Evolutionary conservation across 208 protist species (phyloP).

Genomic region (Crithidia mellificae): DNA sequence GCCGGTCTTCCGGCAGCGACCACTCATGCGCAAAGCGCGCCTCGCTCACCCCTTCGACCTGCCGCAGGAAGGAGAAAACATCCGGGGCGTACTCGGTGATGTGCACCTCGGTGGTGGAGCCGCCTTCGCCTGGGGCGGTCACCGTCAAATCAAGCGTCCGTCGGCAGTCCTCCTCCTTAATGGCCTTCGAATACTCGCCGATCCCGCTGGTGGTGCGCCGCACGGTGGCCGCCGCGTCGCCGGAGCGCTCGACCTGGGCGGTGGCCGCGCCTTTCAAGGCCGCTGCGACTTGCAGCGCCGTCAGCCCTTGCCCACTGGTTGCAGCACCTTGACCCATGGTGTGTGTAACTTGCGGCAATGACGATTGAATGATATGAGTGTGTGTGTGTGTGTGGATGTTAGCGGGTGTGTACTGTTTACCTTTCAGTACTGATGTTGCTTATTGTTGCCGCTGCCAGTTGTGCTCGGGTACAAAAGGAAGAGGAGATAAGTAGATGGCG

Average conservation of each 20-base stretch:
- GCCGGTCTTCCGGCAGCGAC: slow-evolving; percentile 56
- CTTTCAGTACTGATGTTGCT: too few relatives aligned
- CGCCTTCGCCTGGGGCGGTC: slow-evolving; percentile 8
- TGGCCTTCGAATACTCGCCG: slow-evolving; percentile 13
- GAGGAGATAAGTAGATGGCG: too few relatives aligned
- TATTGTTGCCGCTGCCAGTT: too few relatives aligned
- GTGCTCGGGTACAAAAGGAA: too few relatives aligned
- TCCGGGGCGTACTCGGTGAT: slow-evolving; percentile 78
- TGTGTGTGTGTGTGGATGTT: background rate
- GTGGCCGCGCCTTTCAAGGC: slow-evolving; percentile 40
- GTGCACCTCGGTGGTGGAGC: slow-evolving; percentile 23
- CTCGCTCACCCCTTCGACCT: slow-evolving; percentile 52
- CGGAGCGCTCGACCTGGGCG: slow-evolving; percentile 28
- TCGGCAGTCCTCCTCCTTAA: slow-evolving; percentile 33
- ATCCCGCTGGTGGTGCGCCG: slow-evolving; percentile 21
- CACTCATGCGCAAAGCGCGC: slow-evolving; percentile 70
- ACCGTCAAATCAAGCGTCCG: slow-evolving; percentile 31
- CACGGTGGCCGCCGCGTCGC: slow-evolving; percentile 7
- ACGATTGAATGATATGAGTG: background rate
- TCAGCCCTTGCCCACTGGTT: slow-evolving; percentile 76
- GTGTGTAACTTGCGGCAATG: background rate
- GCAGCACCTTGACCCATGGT: slow-evolving; percentile 48
- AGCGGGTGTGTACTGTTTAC: too few relatives aligned
- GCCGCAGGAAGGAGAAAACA: slow-evolving; percentile 68
- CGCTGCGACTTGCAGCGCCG: slow-evolving; percentile 58